phyloP scores from a whole-genome alignment of 1,139 yeast species.

The Protomyces pachydermus region DNA sequence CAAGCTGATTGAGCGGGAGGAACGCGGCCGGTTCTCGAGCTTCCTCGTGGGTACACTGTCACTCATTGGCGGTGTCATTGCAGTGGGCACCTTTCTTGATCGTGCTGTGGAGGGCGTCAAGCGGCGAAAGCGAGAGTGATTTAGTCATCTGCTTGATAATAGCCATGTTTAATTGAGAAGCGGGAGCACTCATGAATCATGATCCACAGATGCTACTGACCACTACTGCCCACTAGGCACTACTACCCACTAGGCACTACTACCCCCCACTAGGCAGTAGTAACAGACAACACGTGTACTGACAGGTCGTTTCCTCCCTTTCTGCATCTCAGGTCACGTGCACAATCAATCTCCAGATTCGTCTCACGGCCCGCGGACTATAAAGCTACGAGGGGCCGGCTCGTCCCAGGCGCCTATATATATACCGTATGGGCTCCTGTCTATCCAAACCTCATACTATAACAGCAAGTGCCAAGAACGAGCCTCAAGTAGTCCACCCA shows the following conservation, averaged over 20 bases:
- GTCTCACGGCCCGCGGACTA: too few species aligned
- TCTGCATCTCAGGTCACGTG: too few species aligned
- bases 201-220: too few species aligned
- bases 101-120: constrained; percentile 65
- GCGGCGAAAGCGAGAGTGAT: neutral
- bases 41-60: constrained; percentile 80
- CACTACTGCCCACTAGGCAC: too few species aligned
- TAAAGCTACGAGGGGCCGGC: too few species aligned
- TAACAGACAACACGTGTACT: too few species aligned
- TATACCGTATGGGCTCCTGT: constrained; percentile 1
- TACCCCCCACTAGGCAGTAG: too few species aligned
- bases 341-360: too few species aligned
- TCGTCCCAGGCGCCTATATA: neutral
- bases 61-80: constrained; percentile 86
- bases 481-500: neutral
- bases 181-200: too few species aligned
- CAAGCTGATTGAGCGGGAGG: constrained; percentile 81
- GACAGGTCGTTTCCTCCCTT: too few species aligned
- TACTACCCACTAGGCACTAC: too few species aligned
- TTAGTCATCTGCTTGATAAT: neutral
- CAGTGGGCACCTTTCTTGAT: constrained; percentile 85
- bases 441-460: neutral
- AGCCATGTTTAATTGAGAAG: too few species aligned
- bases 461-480: neutral
- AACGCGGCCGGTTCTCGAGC: constrained; percentile 68